A percentile compares a stretch with the other conserved stretches of the same genome.
phyloP scores from a whole-genome alignment of 768 basidiomycete species.

The Tephrocybe sp. region DNA sequence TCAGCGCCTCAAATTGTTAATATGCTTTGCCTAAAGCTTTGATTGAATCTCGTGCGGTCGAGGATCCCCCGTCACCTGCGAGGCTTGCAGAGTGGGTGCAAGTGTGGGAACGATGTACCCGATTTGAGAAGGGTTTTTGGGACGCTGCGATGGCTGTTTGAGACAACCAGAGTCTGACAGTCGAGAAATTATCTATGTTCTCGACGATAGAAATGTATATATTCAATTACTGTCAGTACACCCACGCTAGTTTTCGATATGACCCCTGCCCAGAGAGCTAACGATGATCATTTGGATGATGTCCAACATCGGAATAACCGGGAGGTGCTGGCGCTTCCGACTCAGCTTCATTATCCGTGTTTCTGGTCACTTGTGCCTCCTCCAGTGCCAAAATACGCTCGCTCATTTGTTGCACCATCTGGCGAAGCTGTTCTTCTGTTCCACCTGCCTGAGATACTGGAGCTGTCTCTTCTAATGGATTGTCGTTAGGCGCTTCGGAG shows the following conservation, averaged over 20 bases:
- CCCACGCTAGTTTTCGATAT: not conserved
- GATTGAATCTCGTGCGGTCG: conserved; percentile 64
- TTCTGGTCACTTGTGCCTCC: not conserved
- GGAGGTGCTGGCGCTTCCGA: not conserved
- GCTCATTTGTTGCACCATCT: not conserved
- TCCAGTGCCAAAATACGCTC: not conserved
- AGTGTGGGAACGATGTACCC: conserved; percentile 75
- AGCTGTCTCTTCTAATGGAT: not conserved
- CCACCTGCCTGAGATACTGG: too few relatives aligned
- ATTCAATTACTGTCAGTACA: too few relatives aligned
- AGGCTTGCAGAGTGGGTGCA: conserved; percentile 63
- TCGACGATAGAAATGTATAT: not conserved
- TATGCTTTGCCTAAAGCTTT: conserved; percentile 49
- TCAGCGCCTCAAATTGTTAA: not conserved
- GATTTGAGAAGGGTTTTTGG: conserved; percentile 86
- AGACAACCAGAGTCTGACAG: too few relatives aligned
- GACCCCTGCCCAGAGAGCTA: not conserved
- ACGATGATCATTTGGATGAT: not conserved
- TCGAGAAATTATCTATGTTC: not conserved
- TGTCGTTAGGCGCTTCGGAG: not conserved
- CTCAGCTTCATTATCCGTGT: not conserved
- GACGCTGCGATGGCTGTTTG: conserved; percentile 48
- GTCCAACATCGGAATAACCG: not conserved
- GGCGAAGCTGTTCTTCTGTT: not conserved
- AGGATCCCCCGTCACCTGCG: conserved; percentile 58